These are phyloP conservation scores for Fusarium illudens DNA, from an alignment of 2,329 filamentous ascomycete genomes.

Conservation along the genomic window DNA sequence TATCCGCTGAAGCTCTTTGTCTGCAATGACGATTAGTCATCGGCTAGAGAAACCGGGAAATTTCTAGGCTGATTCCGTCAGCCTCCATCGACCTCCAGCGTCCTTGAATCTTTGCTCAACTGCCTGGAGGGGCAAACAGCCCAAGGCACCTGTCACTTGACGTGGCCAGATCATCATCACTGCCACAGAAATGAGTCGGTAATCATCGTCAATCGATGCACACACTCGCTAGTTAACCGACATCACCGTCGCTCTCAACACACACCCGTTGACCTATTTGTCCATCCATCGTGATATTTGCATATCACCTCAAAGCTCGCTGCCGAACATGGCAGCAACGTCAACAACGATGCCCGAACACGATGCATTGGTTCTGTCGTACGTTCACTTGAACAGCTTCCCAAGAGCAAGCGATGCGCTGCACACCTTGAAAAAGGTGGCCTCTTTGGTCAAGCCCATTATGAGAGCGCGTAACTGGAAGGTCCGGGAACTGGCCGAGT, in stretches of 20 bases:
- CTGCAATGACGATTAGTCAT: slow-evolving; percentile 42
- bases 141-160: slow-evolving; percentile 40
- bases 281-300: slow-evolving; percentile 8
- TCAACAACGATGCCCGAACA: slow-evolving; percentile 34
- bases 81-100: slow-evolving; percentile 5
- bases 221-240: not conserved
- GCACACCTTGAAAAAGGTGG: slow-evolving; percentile 77
- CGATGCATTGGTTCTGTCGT: slow-evolving; percentile 58
- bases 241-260: slow-evolving; percentile 9
- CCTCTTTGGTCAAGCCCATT: slow-evolving; percentile 90
- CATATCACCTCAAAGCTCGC: slow-evolving; percentile 2
- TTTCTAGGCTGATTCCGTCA: slow-evolving; percentile 39
- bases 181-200: not conserved
- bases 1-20: not conserved
- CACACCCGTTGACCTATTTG: not conserved
- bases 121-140: slow-evolving; percentile 16
- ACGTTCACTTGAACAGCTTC: slow-evolving; percentile 58
- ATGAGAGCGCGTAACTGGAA: slow-evolving; percentile 89
- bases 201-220: not conserved
- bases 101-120: slow-evolving; percentile 14
- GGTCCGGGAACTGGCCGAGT: slow-evolving; percentile 82
- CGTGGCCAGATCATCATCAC: slow-evolving; percentile 24
- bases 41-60: slow-evolving; percentile 19
- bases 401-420: slow-evolving; percentile 60
- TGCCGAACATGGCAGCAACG: not conserved